Evolutionary conservation across 2,329 filamentous ascomycete species (phyloP), one percentile per base, ranked within the genome.

Genomic region (Cercospora zeae-maydis): DNA sequence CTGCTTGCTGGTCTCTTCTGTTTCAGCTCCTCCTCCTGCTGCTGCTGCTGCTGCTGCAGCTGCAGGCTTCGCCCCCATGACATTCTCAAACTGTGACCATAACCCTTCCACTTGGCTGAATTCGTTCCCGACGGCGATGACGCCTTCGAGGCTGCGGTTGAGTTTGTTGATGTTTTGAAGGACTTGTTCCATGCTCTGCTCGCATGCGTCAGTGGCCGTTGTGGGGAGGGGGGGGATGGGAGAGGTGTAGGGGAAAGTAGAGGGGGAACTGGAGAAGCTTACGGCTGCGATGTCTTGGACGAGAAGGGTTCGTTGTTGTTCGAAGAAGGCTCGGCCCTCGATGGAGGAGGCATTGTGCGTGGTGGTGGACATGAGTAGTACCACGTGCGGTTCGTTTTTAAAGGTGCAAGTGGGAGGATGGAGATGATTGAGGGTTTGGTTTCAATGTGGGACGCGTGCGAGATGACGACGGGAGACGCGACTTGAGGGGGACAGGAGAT

Each of bases 21-120:
- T 27, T 27, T 3, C 6, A 3, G 24, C 24, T 27, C 3, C 24
- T 27, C 3, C 24, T 27, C 3, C 24, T 27, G 24, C 6, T 27
- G 24, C 6, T 27, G 24, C 6, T 27, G 24, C 6, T 27, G 24
- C 24, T 27, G 24, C 6, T 27, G 24, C 6, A 3, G 24, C 6
- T 27, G 24, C 24, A 6, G 31, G 84, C 71, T 89, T 91, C 8
- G 86, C 91, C 24, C 24, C 24, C 93, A 97, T 98, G 70, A 98
- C 93, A 69, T 88, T 90, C 79, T 99, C 95, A 74, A 99, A 98
- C 73, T 96, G 92, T 39, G 91, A 96, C 95, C 95, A 99, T 14
- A 99, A 83, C 31, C 92, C 92, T 77, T 99, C 95, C 47, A 99
- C 95, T 3, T 92, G 93, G n/a, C 90, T 88, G 78, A 99, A 97